phyloP scores from a whole-genome alignment of 495 filamentous ascomycete genomes.

The Talaromyces adpressus region DNA sequence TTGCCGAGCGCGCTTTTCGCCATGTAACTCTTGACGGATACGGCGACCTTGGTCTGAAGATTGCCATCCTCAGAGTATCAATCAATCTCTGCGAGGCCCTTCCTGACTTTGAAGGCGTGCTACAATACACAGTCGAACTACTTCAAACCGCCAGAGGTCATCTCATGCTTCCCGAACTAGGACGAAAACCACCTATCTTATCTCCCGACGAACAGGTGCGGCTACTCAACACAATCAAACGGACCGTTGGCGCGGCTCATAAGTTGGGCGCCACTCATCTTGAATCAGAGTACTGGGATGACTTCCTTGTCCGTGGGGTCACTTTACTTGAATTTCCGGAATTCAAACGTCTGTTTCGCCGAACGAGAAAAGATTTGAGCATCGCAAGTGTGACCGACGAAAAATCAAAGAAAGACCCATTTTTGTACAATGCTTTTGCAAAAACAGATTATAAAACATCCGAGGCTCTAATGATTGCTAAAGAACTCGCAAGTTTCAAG shows the following conservation, averaged over 20 bases:
- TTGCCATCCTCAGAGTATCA: slow-evolving; percentile 75
- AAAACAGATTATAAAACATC: slow-evolving; percentile 54
- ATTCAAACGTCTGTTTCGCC: slow-evolving; percentile 57
- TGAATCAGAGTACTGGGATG: slow-evolving; percentile 90
- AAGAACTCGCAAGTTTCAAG: slow-evolving; percentile 67
- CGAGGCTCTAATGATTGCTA: slow-evolving; percentile 65
- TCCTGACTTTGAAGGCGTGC: slow-evolving; percentile 81
- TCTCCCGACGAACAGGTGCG: slow-evolving; percentile 77
- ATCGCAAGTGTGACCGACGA: slow-evolving; percentile 45
- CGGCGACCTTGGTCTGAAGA: slow-evolving; percentile 57
- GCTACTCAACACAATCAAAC: slow-evolving; percentile 71
- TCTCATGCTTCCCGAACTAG: slow-evolving; percentile 54
- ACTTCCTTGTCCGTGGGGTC: slow-evolving; percentile 82
- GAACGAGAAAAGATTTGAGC: slow-evolving; percentile 63
- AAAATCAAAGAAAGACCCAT: slow-evolving; percentile 64
- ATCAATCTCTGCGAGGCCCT: slow-evolving; percentile 90
- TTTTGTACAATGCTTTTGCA: slow-evolving; percentile 86
- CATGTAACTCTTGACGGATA: slow-evolving; percentile 33
- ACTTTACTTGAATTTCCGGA: slow-evolving; percentile 51
- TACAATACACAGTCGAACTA: slow-evolving; percentile 77
- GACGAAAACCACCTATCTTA: slow-evolving; percentile 51
- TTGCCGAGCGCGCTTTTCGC: slow-evolving; percentile 37
- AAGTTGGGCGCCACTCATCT: slow-evolving; percentile 63
- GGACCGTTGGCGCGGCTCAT: slow-evolving; percentile 68
- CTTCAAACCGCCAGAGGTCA: slow-evolving; percentile 70